Conservation (phyloP, 2,329 filamentous ascomycete species). For the Ophiostoma populinum region DNA sequence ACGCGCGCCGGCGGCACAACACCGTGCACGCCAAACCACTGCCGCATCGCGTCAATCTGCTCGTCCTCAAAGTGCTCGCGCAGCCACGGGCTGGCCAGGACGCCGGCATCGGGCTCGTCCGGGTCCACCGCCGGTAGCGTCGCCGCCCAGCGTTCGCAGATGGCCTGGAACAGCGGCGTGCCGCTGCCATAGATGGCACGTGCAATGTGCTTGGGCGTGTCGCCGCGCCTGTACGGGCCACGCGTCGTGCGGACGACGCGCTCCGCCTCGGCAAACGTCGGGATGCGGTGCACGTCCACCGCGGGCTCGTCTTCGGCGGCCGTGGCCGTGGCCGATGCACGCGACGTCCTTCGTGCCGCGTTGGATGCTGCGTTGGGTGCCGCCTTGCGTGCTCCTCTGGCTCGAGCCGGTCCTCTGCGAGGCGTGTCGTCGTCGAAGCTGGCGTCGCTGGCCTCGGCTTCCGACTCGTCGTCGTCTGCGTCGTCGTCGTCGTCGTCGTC, state of each 20-base stretch:
- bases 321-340: background rate
- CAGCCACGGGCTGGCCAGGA: slow-evolving; percentile 24
- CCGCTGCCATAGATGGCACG: slow-evolving; percentile 2
- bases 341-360: too few species aligned
- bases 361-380: too few species aligned
- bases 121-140: background rate
- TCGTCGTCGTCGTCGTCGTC: background rate
- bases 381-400: too few species aligned
- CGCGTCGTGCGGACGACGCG: background rate
- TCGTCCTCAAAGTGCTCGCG: slow-evolving; percentile 19
- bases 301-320: too few species aligned
- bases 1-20: too few species aligned
- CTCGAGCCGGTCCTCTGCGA: too few species aligned
- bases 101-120: slow-evolving; percentile 10
- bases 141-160: background rate
- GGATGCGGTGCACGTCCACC: background rate
- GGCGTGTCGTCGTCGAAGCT: slow-evolving; percentile 98
- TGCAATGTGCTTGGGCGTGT: background rate
- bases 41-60: slow-evolving; percentile 16
- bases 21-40: slow-evolving; percentile 17
- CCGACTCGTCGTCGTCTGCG: slow-evolving; percentile 14
- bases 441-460: slow-evolving; percentile 18
- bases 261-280: background rate
- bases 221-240: slow-evolving; percentile 1
- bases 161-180: background rate